Base-by-base conservation (phyloP, 208 protist species). In the Strigomonas galati region DNA sequence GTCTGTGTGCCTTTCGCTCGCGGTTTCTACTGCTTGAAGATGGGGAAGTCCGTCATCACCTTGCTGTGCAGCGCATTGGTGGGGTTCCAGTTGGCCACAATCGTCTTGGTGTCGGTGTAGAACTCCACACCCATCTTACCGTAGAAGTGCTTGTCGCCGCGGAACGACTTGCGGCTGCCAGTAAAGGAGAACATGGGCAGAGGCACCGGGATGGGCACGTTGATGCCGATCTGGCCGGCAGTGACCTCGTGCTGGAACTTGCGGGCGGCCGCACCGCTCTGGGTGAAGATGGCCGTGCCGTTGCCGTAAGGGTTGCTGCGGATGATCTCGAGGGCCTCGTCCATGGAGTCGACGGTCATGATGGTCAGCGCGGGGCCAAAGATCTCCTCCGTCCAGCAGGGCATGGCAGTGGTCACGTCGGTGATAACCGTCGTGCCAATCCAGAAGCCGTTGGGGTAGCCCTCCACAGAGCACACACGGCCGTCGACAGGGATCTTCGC, bases 101-200 rank as follows among this genome's bases (percentile, higher is more conserved):
- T 59, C 23, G 54, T 59, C 54, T 59, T 59, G 54, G 30, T 37
- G 54, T 59, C 54, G 5, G 54, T 59, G 54, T 59, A 59, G 30
- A 59, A 59, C 24, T 59, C 30, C 14, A 59, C 54, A 28, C 54
- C 54, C 54, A 59, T 59, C 54, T 59, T 59, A 15, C 54, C 54
- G 54, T 59, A 59, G 26, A 59, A 59, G 54, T 59, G 54, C 24
- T 59, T 59, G 21, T 59, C 54, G 27, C 54, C 54, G 15, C 54
- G 54, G 54, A 59, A 59, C 6, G 54, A 59, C 54, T 59, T 59
- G 54, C 54, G 54, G 54, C 30, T 59, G 14, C 54, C 54, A 3
- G 54, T 59, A 26, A 59, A 59, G 54, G 54, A 59, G 54, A 59
- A 59, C 54, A 59, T 59, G 15, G 54, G 54, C 24, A 59, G 54